These are phyloP conservation scores for Bipolaris gigantea DNA, from an alignment of 2,329 filamentous ascomycete genomes.

Conservation along the genomic window DNA sequence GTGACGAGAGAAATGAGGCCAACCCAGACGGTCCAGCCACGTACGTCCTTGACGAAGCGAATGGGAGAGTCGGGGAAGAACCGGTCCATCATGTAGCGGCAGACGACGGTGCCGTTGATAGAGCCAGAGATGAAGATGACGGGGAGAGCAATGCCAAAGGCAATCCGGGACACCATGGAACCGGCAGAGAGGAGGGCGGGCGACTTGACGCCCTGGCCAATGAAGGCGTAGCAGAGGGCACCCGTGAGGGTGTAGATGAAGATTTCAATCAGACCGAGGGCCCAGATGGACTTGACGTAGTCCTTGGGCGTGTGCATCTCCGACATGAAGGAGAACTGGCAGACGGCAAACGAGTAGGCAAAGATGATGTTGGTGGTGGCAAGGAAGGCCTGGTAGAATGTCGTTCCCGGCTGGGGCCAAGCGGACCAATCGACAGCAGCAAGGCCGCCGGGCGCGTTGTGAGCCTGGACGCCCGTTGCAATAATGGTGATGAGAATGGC, in stretches of 20 bases:
- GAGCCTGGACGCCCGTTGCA: slow-evolving; percentile 56
- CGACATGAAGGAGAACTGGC: slow-evolving; percentile 69
- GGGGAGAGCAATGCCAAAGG: slow-evolving; percentile 71
- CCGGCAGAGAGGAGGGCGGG: slow-evolving; percentile 69
- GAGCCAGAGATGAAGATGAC: slow-evolving; percentile 73
- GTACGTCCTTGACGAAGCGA: slow-evolving; percentile 44
- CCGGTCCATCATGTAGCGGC: slow-evolving; percentile 66
- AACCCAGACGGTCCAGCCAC: slow-evolving; percentile 59
- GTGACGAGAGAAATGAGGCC: slow-evolving; percentile 60
- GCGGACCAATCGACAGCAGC: slow-evolving; percentile 34
- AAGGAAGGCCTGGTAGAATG: slow-evolving; percentile 67
- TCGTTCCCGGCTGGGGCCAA: slow-evolving; percentile 45
- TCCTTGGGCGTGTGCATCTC: slow-evolving; percentile 66
- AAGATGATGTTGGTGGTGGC: slow-evolving; percentile 39
- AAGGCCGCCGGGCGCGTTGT: slow-evolving; percentile 38
- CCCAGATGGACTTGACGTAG: slow-evolving; percentile 59
- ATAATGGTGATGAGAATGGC: slow-evolving; percentile 72
- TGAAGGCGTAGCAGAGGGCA: slow-evolving; percentile 69
- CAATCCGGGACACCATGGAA: slow-evolving; percentile 62
- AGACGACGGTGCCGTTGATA: slow-evolving; percentile 70
- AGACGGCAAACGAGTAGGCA: slow-evolving; percentile 59
- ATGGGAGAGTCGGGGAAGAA: slow-evolving; percentile 60
- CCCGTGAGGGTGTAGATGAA: slow-evolving; percentile 69
- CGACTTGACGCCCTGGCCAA: slow-evolving; percentile 61
- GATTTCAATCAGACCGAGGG: slow-evolving; percentile 61